Base-by-base conservation (phyloP, 2,329 filamentous ascomycete genomes). In the Colletotrichum sp. region DNA sequence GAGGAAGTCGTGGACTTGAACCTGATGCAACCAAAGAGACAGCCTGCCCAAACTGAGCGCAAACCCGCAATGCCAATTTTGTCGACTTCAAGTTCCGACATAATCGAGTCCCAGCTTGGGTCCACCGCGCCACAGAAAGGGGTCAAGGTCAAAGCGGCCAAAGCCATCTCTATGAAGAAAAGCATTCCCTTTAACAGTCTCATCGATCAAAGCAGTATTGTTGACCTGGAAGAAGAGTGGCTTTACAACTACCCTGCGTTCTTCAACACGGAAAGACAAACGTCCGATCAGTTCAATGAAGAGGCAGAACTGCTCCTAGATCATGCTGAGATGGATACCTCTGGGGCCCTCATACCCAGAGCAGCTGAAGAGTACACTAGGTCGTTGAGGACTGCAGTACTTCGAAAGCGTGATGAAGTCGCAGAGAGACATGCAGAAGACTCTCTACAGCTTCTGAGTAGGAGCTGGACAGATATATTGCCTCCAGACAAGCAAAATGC, bases 271-370 rank as follows among this genome's bases (percentile, higher is more conserved):
- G n/a, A 39, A 2, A 34, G 2, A 1, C 30, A 24, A 7, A 39
- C 13, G 0, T 8, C n/a, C 5, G 9, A 2, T 1, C 0, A 64
- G 6, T 21, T 64, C 12, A 24, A 32, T 2, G 3, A 44, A 18
- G 30, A 36, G 30, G 30, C 10, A 24, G 62, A 39, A 8, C 0
- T 0, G 0, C 21, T 57, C 24, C 21, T 18, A 0, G 52, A 57
- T 0, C 52, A 0, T 8, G 0, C 8, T 8, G 52, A 57, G 52
- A 28, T 2, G 13, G 52, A 57, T 57, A 28, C 52, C 1, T 57
- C 52, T 3, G 52, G 21, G 1, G 52, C 52, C 1, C 21, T 57
- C 52, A 28, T 57, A 8, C 3, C 52, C 7, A 57, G 24, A 28
- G 52, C 52, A 28, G 52, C 52, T 15, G 13, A 57, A 0, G 52